Percentiles rank a stretch among this genome's conserved stretches.
These are phyloP conservation scores for Fusarium staphyleae DNA, from an alignment of 2,329 filamentous ascomycete species.

Conservation along the genomic window DNA sequence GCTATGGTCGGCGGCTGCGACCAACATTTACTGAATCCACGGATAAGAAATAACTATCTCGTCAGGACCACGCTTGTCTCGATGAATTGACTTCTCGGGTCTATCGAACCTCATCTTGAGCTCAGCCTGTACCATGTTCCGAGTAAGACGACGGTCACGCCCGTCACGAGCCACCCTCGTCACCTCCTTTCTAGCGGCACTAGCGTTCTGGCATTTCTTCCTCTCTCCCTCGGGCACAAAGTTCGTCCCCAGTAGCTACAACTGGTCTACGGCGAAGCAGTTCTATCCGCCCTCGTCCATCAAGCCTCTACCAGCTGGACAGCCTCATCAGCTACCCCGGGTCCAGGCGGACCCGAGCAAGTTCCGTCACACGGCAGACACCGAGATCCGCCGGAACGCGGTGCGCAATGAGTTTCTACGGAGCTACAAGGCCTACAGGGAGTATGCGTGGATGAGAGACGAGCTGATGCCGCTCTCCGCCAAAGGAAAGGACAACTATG, in stretches of 20 bases:
- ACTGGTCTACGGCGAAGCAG: conserved; percentile 43
- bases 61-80: not conserved
- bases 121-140: conserved; percentile 3
- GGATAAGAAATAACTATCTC: too few species aligned
- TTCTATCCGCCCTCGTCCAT: conserved; percentile 44
- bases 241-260: conserved; percentile 40
- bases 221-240: conserved; percentile 6
- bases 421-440: conserved; percentile 60
- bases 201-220: conserved; percentile 33
- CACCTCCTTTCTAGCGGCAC: not conserved
- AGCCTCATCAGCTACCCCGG: conserved; percentile 37
- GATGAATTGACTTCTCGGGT: too few species aligned
- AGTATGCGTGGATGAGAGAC: conserved; percentile 60
- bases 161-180: not conserved
- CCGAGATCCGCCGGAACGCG: conserved; percentile 45
- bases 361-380: conserved; percentile 27
- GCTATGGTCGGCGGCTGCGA: too few species aligned
- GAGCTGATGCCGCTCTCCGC: conserved; percentile 60
- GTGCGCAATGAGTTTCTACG: conserved; percentile 53
- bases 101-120: not conserved
- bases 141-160: not conserved
- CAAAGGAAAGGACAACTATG: conserved; percentile 55
- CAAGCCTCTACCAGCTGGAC: conserved; percentile 43
- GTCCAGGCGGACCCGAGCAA: conserved; percentile 42
- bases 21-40: too few species aligned